Conservation (phyloP, 345 rosid species). For the Linum tenue region DNA sequence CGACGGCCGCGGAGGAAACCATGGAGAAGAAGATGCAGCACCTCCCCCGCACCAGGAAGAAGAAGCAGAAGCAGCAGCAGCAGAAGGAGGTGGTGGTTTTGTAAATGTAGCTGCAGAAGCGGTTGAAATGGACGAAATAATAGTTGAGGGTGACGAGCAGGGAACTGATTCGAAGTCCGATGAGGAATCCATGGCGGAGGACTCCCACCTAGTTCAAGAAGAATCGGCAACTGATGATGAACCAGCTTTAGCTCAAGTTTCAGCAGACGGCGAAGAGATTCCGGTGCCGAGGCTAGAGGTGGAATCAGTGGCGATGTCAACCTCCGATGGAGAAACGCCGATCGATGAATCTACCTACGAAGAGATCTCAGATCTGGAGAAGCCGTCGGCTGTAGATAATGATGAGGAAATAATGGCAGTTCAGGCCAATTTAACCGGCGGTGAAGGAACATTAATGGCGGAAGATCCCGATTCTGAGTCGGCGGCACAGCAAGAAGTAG, state of each 20-base stretch:
- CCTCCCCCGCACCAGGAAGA: neutral
- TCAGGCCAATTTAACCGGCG: neutral
- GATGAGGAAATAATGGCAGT: constrained; percentile 21
- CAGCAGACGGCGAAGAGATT: neutral
- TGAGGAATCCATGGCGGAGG: constrained; percentile 9
- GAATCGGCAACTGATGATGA: neutral
- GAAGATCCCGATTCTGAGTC: neutral
- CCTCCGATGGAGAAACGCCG: constrained; percentile 2
- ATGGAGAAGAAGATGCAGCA: constrained; percentile 8
- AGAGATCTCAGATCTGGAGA: constrained; percentile 14
- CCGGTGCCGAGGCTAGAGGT: constrained; percentile 4
- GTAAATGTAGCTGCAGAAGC: constrained; percentile 21
- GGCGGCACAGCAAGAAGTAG: neutral
- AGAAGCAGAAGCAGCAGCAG: constrained; percentile 8
- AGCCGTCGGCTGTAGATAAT: constrained; percentile 15
- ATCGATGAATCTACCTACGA: neutral
- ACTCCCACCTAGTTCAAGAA: constrained; percentile 10
- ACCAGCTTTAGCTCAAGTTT: neutral
- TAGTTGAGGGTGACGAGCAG: neutral
- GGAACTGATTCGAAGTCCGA: neutral
- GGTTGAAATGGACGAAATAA: neutral
- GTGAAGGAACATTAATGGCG: neutral
- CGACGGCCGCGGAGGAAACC: constrained; percentile 9
- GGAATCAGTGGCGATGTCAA: neutral
- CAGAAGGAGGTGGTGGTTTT: neutral